These are phyloP conservation scores for Blakeslea trispora DNA, from an alignment of 371 early-diverging fungal species.

Conservation along the genomic window DNA sequence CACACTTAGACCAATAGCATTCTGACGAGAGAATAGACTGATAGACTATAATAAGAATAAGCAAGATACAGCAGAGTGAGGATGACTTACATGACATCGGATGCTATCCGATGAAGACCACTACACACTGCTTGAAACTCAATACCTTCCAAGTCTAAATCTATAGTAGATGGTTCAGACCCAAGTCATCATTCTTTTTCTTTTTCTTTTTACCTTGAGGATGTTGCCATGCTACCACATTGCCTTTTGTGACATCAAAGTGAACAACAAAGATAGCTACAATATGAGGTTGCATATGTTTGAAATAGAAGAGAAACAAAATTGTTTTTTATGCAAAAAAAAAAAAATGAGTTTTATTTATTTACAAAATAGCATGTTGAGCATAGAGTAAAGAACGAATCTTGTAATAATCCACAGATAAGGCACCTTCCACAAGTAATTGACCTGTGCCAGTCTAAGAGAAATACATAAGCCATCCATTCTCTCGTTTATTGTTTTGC, in stretches of 20 bases:
- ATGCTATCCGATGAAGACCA: slow-evolving; percentile 55
- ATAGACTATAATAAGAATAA: no score
- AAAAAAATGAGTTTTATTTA: slow-evolving; percentile 4
- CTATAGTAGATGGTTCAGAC: slow-evolving; percentile 22
- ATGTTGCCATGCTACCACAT: slow-evolving; percentile 63
- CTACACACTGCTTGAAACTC: slow-evolving; percentile 67
- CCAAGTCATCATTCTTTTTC: slow-evolving; percentile 1
- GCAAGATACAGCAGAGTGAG: no score
- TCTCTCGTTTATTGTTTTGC: neutral
- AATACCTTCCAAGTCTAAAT: slow-evolving; percentile 50
- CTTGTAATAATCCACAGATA: slow-evolving; percentile 63
- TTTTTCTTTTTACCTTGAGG: slow-evolving; percentile 36
- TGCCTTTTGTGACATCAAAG: slow-evolving; percentile 61
- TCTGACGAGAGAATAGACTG: no score
- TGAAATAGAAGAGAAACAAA: no score
- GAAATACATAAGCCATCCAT: neutral
- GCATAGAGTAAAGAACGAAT: slow-evolving; percentile 62
- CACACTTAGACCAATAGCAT: slow-evolving; percentile 56
- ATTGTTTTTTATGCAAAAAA: no score
- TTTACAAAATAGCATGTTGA: slow-evolving; percentile 64
- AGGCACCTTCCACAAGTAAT: slow-evolving; percentile 59
- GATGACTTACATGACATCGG: slow-evolving; percentile 55
- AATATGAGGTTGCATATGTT: no score
- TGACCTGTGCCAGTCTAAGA: slow-evolving; percentile 56
- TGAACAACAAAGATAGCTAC: slow-evolving; percentile 58